phyloP scores from a whole-genome alignment of 2,329 filamentous ascomycete species.

The Hypoxylon sp. region DNA sequence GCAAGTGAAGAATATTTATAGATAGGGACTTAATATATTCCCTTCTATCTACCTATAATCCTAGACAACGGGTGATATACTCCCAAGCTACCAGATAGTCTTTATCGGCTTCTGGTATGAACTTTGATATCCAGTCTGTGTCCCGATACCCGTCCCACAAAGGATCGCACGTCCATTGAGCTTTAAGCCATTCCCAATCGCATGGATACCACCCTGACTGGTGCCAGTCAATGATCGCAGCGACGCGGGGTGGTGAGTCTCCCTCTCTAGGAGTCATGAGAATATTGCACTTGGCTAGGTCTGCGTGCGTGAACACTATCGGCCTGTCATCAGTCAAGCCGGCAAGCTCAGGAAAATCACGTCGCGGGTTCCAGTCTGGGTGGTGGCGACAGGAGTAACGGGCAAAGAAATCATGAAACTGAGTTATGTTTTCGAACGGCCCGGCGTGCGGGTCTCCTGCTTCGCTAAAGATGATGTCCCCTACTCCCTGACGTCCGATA shows the following conservation, averaged over 20 bases:
- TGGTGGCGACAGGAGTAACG: slow-evolving; percentile 21
- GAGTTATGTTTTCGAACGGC: slow-evolving; percentile 34
- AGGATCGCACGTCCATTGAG: slow-evolving; percentile 21
- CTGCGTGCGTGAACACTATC: slow-evolving; percentile 37
- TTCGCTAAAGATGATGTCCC: slow-evolving; percentile 36
- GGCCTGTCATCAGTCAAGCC: slow-evolving; percentile 36
- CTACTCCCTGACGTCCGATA: slow-evolving; percentile 42
- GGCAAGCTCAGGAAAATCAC: slow-evolving; percentile 31
- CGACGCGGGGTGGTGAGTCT: slow-evolving; percentile 25
- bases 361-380: slow-evolving; percentile 29
- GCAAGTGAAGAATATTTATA: no score
- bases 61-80: slow-evolving; percentile 18
- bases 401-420: slow-evolving; percentile 41
- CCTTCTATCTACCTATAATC: not conserved
- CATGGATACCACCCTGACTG: slow-evolving; percentile 41
- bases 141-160: slow-evolving; percentile 29
- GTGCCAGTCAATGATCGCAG: slow-evolving; percentile 42
- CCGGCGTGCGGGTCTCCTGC: slow-evolving; percentile 32
- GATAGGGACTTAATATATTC: not conserved
- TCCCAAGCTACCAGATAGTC: slow-evolving; percentile 29
- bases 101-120: slow-evolving; percentile 24
- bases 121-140: slow-evolving; percentile 32
- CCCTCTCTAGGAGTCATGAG: slow-evolving; percentile 24
- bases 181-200: slow-evolving; percentile 42
- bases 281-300: slow-evolving; percentile 40